These are phyloP conservation scores for Aegle marmelos DNA, from an alignment of 345 rosid genomes.

Conservation along the genomic window DNA sequence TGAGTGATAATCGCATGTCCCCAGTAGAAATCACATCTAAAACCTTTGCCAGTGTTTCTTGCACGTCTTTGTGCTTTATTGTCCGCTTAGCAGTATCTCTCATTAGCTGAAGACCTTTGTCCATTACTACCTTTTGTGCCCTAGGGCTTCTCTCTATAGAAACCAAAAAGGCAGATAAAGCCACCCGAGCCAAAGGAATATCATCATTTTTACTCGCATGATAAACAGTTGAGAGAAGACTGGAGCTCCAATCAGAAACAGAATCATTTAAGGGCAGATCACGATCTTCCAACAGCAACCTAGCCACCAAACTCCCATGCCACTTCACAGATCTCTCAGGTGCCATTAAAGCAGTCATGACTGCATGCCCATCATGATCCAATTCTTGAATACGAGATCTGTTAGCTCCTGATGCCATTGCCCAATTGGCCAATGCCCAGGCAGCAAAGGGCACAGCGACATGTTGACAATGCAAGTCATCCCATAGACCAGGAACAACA, in stretches of 20 bases:
- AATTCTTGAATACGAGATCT: slow-evolving; percentile 85
- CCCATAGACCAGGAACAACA: slow-evolving; percentile 99
- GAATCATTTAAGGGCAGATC: slow-evolving; percentile 78
- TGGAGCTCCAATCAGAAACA: slow-evolving; percentile 89
- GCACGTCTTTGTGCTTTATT: slow-evolving; percentile 59
- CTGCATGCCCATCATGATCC: slow-evolving; percentile 83
- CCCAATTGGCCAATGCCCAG: slow-evolving; percentile 99
- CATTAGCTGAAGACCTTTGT: slow-evolving; percentile 84
- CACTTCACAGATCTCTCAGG: slow-evolving; percentile 99
- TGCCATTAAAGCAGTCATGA: slow-evolving; percentile 83
- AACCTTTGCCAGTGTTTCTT: slow-evolving; percentile 87
- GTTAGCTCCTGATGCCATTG: slow-evolving; percentile 83
- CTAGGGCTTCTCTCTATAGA: slow-evolving; percentile 77
- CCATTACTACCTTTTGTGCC: slow-evolving; percentile 65
- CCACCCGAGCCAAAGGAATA: slow-evolving; percentile 70
- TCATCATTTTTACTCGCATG: slow-evolving; percentile 86
- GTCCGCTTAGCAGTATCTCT: slow-evolving; percentile 74
- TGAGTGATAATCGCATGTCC: slow-evolving; percentile 66
- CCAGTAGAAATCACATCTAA: slow-evolving; percentile 67
- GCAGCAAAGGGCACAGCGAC: slow-evolving; percentile 99
- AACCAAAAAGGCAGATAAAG: slow-evolving; percentile 80
- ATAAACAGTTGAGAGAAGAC: slow-evolving; percentile 77
- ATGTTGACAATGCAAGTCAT: slow-evolving; percentile 95
- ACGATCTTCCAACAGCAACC: slow-evolving; percentile 77
- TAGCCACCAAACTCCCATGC: slow-evolving; percentile 96